Evolutionary conservation across 1,139 yeast species (phyloP), one percentile per base, ranked within the genome.

Genomic region (Protomyces inouyei): DNA sequence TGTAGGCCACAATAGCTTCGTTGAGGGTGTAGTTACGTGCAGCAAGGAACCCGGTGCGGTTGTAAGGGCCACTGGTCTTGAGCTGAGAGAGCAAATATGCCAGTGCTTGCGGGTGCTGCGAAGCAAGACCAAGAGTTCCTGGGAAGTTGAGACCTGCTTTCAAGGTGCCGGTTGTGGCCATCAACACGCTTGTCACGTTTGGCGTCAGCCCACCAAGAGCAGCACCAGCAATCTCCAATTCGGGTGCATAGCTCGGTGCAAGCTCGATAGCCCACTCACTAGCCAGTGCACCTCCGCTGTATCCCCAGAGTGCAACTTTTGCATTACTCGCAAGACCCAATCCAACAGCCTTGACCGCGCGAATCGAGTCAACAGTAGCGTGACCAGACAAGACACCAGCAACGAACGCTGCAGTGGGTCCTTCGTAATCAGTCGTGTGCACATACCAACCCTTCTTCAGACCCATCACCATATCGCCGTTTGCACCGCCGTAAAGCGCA

Each of bases 281-380:
- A 3, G 76, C 74, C 28, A 70, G 60, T 0, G 74, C 71, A 21
- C 74, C 76, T 6, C 75, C 75, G n/a, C 75, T 72, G 68, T 72
- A 74, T 8, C 76, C 76, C 71, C 68, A 67, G 55, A 68, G 48
- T 18, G 67, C 70, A 35, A 66, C 66, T 28, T 32, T 67, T 64
- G 54, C 65, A 48, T 69, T 64, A 10, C 64, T 12, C 12, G 57
- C 51, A 23, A n/a, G 68, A 52, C 46, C 54, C 40, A 66, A 60
- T 14, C 60, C 64, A 2, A 71, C 55, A 12, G 61, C 64, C 35
- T 70, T 67, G 14, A 60, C 68, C 1, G 75, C 76, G 5, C 72
- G 66, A 12, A 73, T 63, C 3, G 72, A 66, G 63, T 73, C 74
- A n/a, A 73, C 69, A 1, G 72, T 68, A 32, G 71, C 69, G 52